Base-by-base conservation (phyloP, 2,329 filamentous ascomycete species). In the Sporothrix curviconia region DNA sequence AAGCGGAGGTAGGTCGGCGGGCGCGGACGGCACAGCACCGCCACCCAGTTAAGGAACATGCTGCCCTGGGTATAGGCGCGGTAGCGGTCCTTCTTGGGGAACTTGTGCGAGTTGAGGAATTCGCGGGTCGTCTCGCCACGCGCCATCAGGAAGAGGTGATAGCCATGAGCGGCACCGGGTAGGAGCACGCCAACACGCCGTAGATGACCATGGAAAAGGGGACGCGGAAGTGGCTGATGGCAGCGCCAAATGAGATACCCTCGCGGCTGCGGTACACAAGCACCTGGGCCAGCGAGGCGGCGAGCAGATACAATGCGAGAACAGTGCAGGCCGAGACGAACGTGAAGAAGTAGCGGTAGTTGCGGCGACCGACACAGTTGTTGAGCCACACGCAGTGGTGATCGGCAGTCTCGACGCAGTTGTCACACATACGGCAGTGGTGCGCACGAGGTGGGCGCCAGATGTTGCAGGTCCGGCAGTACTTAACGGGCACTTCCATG, bases 351-450 rank as follows among this genome's bases (percentile, higher is more conserved):
- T 92, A 97, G 62, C 94, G 90, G 74, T 99, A 99, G 74, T 99
- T 99, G 66, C 94, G 89, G 63, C 92, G 87, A 43, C 94, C 94
- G 51, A 99, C 87, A 64, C 94, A 99, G 71, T 99, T 99, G 74
- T 99, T 99, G 62, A 99, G 82, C 94, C 94, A 99, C 15, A 97
- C 92, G 67, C 94, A 99, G 72, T 99, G 94, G 68, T 99, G 94
- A 68, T 99, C 94, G 64, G 96, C 90, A 0, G 91, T 96, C 72
- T 99, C 94, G 60, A 99, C 83, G 70, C 94, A 99, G 71, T 95
- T 96, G 73, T 99, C 92, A 74, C 94, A 99, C 28, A 96, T 81
- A 58, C 94, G 89, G 73, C 94, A 99, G 74, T 99, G 94, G 69
- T 99, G 95, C 59, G 90, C 91, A 59, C 94, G 89, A 28, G 92